Evolutionary conservation across 2,329 filamentous ascomycete genomes (phyloP).

Genomic region (Epichloe aotearoae): DNA sequence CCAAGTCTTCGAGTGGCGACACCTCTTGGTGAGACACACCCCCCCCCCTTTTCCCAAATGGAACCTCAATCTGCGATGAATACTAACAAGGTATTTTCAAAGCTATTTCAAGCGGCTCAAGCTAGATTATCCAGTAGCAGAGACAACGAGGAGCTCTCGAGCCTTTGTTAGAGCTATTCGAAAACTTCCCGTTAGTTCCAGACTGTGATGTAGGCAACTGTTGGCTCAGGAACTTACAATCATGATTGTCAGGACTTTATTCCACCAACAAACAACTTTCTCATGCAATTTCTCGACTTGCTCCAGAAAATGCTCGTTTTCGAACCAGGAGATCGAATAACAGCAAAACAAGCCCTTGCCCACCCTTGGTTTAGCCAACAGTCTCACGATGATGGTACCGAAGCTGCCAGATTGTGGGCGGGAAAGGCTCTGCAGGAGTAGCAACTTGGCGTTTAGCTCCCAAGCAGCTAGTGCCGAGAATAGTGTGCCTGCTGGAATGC

Average conservation of each 20-base stretch:
- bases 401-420: slow-evolving; percentile 32
- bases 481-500: too few relatives aligned
- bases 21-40: slow-evolving; percentile 26
- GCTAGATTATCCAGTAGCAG: slow-evolving; percentile 50
- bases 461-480: too few relatives aligned
- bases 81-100: too few relatives aligned
- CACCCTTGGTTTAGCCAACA: slow-evolving; percentile 49
- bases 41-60: too few relatives aligned
- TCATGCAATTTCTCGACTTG: slow-evolving; percentile 43
- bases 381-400: slow-evolving; percentile 41
- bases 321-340: slow-evolving; percentile 44
- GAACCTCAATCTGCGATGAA: too few relatives aligned
- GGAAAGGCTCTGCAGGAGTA: too few relatives aligned
- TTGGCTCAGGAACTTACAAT: neutral
- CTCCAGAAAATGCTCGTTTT: slow-evolving; percentile 49
- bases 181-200: slow-evolving; percentile 12
- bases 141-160: slow-evolving; percentile 50
- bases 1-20: too few relatives aligned
- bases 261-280: slow-evolving; percentile 37
- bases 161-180: slow-evolving; percentile 39
- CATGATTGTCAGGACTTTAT: slow-evolving; percentile 31
- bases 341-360: slow-evolving; percentile 43
- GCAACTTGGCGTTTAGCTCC: too few relatives aligned
- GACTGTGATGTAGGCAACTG: slow-evolving; percentile 45
- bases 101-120: slow-evolving; percentile 55